phyloP scores from a whole-genome alignment of 2,329 filamentous ascomycete species.

The Fusarium sarcochroum region DNA sequence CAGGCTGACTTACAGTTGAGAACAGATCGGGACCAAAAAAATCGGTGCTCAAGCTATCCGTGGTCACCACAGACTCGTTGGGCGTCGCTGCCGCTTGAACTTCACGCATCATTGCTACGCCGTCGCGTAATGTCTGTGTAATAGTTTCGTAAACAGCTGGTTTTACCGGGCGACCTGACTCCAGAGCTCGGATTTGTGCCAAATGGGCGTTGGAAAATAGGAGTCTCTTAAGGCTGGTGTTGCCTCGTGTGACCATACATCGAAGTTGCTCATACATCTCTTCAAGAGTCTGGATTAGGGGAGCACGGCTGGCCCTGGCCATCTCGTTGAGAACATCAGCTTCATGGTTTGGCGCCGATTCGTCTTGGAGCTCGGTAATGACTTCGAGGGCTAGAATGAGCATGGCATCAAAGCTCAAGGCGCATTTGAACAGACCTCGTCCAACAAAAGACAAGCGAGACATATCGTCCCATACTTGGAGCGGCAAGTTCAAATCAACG shows the following conservation, averaged over 20 bases:
- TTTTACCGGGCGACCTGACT: slow-evolving; percentile 39
- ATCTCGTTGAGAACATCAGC: slow-evolving; percentile 46
- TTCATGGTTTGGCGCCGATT: slow-evolving; percentile 32
- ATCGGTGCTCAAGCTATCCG: slow-evolving; percentile 35
- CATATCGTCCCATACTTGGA: slow-evolving; percentile 41
- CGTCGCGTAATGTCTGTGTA: slow-evolving; percentile 37
- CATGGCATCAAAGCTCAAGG: slow-evolving; percentile 47
- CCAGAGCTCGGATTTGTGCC: slow-evolving; percentile 44
- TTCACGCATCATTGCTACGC: slow-evolving; percentile 37
- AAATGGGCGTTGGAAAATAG: slow-evolving; percentile 44
- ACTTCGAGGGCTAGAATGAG: slow-evolving; percentile 43
- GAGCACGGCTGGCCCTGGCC: slow-evolving; percentile 39
- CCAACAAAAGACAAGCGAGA: slow-evolving; percentile 46
- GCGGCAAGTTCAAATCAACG: slow-evolving; percentile 26
- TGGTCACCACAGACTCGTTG: slow-evolving; percentile 28
- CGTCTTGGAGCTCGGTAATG: slow-evolving; percentile 46
- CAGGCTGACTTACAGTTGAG: slow-evolving; percentile 30
- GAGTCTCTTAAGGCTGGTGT: slow-evolving; percentile 45
- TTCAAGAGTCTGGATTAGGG: slow-evolving; percentile 42
- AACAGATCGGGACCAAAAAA: slow-evolving; percentile 39
- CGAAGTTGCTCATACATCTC: slow-evolving; percentile 36
- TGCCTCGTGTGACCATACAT: slow-evolving; percentile 39
- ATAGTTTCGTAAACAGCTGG: slow-evolving; percentile 42
- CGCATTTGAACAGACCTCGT: slow-evolving; percentile 47
- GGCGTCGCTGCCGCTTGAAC: slow-evolving; percentile 33